Evolutionary conservation across 192 early-diverging fungal species (phyloP).

Genomic region (Linderina pennispora): DNA sequence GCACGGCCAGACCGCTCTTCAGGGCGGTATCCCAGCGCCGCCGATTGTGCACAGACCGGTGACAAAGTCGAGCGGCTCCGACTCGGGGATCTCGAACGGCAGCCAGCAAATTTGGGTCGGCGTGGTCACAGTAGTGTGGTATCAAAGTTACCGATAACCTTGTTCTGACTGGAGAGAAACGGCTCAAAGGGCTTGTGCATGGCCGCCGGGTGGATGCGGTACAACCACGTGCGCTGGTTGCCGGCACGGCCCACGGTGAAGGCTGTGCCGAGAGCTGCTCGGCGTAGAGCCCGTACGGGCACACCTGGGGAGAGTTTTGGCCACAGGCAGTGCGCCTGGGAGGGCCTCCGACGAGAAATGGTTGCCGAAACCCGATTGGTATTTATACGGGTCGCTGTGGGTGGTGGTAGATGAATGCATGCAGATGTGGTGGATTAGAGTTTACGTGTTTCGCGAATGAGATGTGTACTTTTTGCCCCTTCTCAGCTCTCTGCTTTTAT

Average conservation of each 20-base stretch:
- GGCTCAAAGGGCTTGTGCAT: constrained; percentile 67
- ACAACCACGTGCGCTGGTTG: constrained; percentile 89
- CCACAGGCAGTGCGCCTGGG: constrained; percentile 77
- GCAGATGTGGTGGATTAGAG: no score
- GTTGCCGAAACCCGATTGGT: constrained; percentile 85
- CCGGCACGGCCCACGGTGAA: constrained; percentile 76
- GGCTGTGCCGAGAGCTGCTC: constrained; percentile 90
- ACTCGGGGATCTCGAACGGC: constrained; percentile 63
- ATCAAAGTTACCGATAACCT: constrained; percentile 58
- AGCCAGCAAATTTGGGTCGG: constrained; percentile 92
- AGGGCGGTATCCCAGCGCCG: constrained; percentile 79
- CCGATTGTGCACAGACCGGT: constrained; percentile 77
- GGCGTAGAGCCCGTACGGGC: constrained; percentile 85
- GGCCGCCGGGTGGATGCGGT: constrained; percentile 93
- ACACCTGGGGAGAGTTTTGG: constrained; percentile 89
- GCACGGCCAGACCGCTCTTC: constrained; percentile 75
- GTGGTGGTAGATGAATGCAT: no score
- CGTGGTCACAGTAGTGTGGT: constrained; percentile 53
- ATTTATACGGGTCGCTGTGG: constrained; percentile 38
- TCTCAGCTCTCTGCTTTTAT: no score
- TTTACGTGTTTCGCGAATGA: no score
- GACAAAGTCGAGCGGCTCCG: constrained; percentile 64
- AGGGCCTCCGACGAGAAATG: constrained; percentile 81
- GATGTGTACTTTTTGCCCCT: no score
- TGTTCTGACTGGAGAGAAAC: constrained; percentile 7